Evolutionary conservation across 2,329 filamentous ascomycete genomes (phyloP), one percentile per base, ranked within the genome.

Genomic region (Alternaria sp.): DNA sequence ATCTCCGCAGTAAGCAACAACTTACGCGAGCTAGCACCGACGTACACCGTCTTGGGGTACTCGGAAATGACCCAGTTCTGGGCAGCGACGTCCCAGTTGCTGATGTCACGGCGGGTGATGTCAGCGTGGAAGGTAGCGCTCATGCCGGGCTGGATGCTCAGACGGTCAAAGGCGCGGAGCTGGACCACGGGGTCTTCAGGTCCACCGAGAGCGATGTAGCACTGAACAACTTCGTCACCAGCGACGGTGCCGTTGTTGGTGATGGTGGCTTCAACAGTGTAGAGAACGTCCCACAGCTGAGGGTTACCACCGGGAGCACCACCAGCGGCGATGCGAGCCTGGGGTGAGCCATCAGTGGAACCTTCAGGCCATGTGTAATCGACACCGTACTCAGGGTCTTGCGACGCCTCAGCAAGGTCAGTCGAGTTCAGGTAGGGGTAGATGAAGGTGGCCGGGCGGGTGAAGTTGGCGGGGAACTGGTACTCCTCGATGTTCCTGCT

Each of bases 31-130:
- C 85, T 87, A 67, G 81, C 84, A 25, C 88, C 88, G 6, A 90
- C 87, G 66, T 86, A 86, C 44, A 88, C 84, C 61, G 82, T 88
- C 83, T 89, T 89, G 56, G 83, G 79, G 69, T 87, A 83, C 21
- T 81, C 72, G 28, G 82, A 83, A 57, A 90, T 83, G 49, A 93
- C 87, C 94, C 95, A 98, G 83, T 97, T 90, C 84, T 97, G 94
- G n/a, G 82, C 78, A 1, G 76, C 84, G 1, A 87, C 83, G 70
- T 97, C 92, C 94, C 95, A 97, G 82, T 93, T 96, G 77, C 90
- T 93, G 59, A 97, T 70, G 75, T 97, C 95, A 60, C 93, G 89
- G 43, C 94, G 87, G 6, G 89, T 93, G 59, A 97, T 80, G 15
- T 89, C 86, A 0, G 88, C 89, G 1, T 79, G 84, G 83, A 96